These are phyloP conservation scores for Sporothrix globosa DNA, from an alignment of 2,329 filamentous ascomycete genomes.

Conservation along the genomic window DNA sequence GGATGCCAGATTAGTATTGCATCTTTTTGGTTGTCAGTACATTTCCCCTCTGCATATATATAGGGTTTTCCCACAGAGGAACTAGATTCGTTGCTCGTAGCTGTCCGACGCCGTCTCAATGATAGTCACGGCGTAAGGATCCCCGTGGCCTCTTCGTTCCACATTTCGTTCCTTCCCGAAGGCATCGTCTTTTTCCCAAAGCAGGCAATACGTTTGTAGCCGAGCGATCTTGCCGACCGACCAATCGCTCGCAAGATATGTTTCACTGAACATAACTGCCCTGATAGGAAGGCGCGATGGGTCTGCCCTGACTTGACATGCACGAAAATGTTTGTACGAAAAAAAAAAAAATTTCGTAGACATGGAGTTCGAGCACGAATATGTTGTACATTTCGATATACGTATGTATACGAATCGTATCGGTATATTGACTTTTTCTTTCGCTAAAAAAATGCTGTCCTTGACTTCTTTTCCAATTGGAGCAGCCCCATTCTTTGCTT, in stretches of 20 bases:
- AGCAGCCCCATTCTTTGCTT: neutral
- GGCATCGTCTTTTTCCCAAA: neutral
- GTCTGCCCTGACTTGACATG: neutral
- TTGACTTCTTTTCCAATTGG: neutral
- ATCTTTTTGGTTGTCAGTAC: neutral
- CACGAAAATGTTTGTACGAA: neutral
- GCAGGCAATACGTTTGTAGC: no score
- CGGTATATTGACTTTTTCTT: neutral
- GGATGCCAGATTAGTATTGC: neutral
- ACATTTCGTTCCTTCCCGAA: neutral
- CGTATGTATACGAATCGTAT: no score
- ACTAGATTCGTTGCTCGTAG: no score
- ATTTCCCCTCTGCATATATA: neutral
- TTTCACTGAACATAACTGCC: slow-evolving; percentile 2
- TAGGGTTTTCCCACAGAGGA: no score
- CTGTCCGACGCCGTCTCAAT: no score
- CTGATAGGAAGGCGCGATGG: slow-evolving; percentile 13
- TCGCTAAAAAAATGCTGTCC: neutral
- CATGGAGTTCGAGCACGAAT: neutral
- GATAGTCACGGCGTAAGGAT: no score
- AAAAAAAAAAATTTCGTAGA: no score
- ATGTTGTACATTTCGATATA: no score
- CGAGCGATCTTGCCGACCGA: neutral
- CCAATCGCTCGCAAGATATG: neutral
- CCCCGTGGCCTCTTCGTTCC: neutral